Evolutionary conservation across 768 basidiomycete genomes (phyloP).

Genomic region (Russula vinacea): DNA sequence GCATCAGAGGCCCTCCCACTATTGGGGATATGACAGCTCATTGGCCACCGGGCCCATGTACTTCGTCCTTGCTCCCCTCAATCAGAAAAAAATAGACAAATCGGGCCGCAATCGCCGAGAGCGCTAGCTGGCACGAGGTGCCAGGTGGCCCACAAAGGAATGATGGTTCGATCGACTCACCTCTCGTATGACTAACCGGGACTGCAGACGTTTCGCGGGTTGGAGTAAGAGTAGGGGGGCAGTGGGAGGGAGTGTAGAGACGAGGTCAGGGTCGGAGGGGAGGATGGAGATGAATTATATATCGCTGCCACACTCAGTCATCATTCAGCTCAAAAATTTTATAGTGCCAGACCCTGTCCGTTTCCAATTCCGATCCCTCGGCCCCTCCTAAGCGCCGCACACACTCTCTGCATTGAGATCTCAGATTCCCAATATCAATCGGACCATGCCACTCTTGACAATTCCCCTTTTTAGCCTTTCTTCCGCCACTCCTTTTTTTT

Average conservation of each 20-base stretch:
- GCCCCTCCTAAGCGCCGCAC: slow-evolving; percentile 1
- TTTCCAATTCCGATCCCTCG: slow-evolving; percentile 7
- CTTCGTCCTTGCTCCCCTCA: slow-evolving; percentile 14
- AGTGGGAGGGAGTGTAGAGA: background rate
- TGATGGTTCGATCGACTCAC: slow-evolving; percentile 21
- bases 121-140: slow-evolving; percentile 1
- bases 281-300: slow-evolving; percentile 6
- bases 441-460: slow-evolving; percentile 11
- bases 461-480: background rate
- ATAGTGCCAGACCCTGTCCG: background rate
- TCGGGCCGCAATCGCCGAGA: slow-evolving; percentile 27
- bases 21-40: background rate
- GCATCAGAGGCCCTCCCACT: background rate
- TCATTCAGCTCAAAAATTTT: slow-evolving; percentile 14
- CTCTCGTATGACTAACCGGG: background rate
- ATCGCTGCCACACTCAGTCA: slow-evolving; percentile 15
- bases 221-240: background rate
- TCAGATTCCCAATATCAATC: slow-evolving; percentile 11
- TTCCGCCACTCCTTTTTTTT: background rate
- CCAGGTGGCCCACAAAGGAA: slow-evolving; percentile 19
- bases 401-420: background rate
- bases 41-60: background rate
- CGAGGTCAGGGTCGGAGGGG: slow-evolving; percentile 24
- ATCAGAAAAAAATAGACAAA: slow-evolving; percentile 17
- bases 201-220: too few species aligned